Evolutionary conservation across 1,284 basidiomycete genomes (phyloP), one percentile per base, ranked within the genome.

Genomic region (Ustilago cynodontis): DNA sequence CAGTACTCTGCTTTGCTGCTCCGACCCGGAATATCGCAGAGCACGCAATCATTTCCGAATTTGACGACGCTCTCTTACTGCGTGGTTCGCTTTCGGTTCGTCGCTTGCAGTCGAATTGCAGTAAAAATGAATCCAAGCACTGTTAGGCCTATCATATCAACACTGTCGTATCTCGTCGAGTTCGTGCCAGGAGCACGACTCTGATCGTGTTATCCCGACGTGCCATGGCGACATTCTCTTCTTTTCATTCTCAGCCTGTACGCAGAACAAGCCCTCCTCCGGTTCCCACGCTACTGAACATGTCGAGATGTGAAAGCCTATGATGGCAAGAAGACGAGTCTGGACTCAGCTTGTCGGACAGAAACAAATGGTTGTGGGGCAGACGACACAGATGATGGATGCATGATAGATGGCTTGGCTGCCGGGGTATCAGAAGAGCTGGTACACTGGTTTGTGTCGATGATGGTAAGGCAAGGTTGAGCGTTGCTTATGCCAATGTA

Each of bases 11-110:
- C 16, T 3, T 49, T 28, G 11, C n/a, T 24, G 29, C 13, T 35
- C 28, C 16, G 29, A 52, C 31, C 31, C 31, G 31, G 29, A 53
- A 39, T 24, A 22, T 20, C n/a, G 18, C 49, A 13, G 54, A 64
- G 47, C 65, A 68, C 65, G 55, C 65, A 50, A 68, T 68, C 43
- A 26, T 5, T 5, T 35, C 28, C 18, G 20, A 55, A 47, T 41
- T 39, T 63, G 52, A 63, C 60, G 53, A 63, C 9, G 20, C 11
- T 18, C 16, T 20, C n/a, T n/a, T n/a, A 35, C 51, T 7, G 18
- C 22, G 29, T 28, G 16, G 16, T 39, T 35, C 47, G 22, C 13
- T 20, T 16, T 18, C 20, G 24, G 5, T 26, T 24, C 7, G 10
- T 10, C 22, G n/a, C n/a, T n/a, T n/a, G n/a, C n/a, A n/a, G n/a